Evolutionary conservation across 1,284 basidiomycete species (phyloP).

Genomic region (Vanrija sp.): DNA sequence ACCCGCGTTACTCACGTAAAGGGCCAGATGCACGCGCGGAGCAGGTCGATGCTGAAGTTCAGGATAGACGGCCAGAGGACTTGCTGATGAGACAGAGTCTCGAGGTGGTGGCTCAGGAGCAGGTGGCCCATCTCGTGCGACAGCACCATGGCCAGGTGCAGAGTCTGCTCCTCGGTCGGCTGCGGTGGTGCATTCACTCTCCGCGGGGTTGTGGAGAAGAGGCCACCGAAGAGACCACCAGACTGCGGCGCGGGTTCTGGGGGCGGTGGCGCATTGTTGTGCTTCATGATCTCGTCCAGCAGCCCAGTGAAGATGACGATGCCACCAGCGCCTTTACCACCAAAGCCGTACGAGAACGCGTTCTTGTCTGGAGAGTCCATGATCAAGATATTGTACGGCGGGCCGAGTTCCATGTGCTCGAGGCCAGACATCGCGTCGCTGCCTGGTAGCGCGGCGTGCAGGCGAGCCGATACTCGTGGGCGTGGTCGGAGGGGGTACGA

Average conservation of each 20-base stretch:
- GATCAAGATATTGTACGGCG: slow-evolving; percentile 79
- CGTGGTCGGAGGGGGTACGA: slow-evolving; percentile 44
- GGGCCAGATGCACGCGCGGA: slow-evolving; percentile 74
- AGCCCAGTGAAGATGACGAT: slow-evolving; percentile 86
- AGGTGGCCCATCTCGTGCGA: slow-evolving; percentile 85
- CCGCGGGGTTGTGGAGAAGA: slow-evolving; percentile 25
- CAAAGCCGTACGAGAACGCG: slow-evolving; percentile 88
- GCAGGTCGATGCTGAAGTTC: slow-evolving; percentile 68
- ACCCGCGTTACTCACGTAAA: slow-evolving; percentile 55
- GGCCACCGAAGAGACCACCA: slow-evolving; percentile 1
- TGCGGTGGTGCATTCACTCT: slow-evolving; percentile 1
- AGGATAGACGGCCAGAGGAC: slow-evolving; percentile 75
- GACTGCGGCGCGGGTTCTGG: not conserved
- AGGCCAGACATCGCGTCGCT: slow-evolving; percentile 24
- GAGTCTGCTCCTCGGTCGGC: slow-evolving; percentile 66
- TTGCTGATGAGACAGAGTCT: slow-evolving; percentile 74
- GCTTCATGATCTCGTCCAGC: slow-evolving; percentile 69
- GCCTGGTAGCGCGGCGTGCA: slow-evolving; percentile 43
- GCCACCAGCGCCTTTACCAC: slow-evolving; percentile 79
- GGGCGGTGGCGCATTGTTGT: slow-evolving; percentile 28
- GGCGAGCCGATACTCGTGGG: slow-evolving; percentile 37
- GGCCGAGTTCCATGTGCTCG: slow-evolving; percentile 57
- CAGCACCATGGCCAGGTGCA: slow-evolving; percentile 76
- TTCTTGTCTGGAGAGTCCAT: slow-evolving; percentile 75
- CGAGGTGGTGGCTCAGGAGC: slow-evolving; percentile 79